Percentiles rank a stretch among this genome's conserved stretches.
Conservation (phyloP, 2,329 filamentous ascomycete genomes). For the Parastagonospora nodorum region DNA sequence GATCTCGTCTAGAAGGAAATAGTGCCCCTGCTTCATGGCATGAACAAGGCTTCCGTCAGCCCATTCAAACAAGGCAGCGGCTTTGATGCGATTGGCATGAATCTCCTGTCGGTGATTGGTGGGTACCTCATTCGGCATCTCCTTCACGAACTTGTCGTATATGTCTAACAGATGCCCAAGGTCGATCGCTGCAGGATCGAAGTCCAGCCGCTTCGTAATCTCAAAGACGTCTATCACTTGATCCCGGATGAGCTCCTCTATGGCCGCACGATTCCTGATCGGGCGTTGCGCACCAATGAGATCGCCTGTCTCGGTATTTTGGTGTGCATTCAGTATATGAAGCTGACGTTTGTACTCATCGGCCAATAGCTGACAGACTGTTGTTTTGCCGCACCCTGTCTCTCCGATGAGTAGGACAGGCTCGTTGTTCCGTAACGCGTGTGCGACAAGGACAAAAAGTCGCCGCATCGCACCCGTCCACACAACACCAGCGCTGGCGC, state of each 20-base stretch:
- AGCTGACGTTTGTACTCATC: conserved; percentile 77
- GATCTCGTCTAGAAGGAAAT: conserved; percentile 96
- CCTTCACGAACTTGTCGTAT: conserved; percentile 61
- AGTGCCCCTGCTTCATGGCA: conserved; percentile 87
- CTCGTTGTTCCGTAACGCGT: conserved; percentile 87
- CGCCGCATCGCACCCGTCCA: conserved; percentile 96
- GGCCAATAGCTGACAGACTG: conserved; percentile 89
- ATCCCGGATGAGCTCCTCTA: conserved; percentile 68
- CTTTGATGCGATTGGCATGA: conserved; percentile 61
- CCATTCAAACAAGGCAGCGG: conserved; percentile 94
- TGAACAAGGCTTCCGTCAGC: conserved; percentile 90
- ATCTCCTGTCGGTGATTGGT: conserved; percentile 46
- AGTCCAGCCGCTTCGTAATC: conserved; percentile 7
- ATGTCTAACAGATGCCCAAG: conserved; percentile 57
- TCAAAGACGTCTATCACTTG: conserved; percentile 58
- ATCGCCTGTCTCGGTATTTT: conserved; percentile 97
- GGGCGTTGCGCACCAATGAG: conserved; percentile 94
- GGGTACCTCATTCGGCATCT: conserved; percentile 55
- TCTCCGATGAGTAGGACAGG: conserved; percentile 94
- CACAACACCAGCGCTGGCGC: conserved; percentile 61
- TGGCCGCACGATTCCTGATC: conserved; percentile 78
- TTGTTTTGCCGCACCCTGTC: conserved; percentile 97
- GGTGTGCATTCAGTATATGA: conserved; percentile 93
- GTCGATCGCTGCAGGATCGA: conserved; percentile 27
- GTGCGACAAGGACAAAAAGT: conserved; percentile 84